Evolutionary conservation across 2,329 filamentous ascomycete genomes (phyloP), one percentile per base, ranked within the genome.

Genomic region (Penicillium sp.): DNA sequence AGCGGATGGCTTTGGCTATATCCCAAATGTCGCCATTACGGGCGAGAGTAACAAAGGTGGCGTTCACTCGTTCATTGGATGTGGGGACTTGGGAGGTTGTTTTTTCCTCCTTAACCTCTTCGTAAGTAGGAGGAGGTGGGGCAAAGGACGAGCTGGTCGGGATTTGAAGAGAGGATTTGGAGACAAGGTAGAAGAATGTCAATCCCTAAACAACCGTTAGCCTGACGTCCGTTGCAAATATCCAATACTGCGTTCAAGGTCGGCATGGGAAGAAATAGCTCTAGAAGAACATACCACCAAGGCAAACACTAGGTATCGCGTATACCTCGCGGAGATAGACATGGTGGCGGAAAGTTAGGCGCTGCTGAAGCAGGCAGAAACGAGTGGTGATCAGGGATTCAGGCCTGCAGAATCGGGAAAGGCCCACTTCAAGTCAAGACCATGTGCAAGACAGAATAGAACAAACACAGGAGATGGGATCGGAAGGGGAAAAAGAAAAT

Each of bases 11-110:
- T 70, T 91, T 87, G 60, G 92, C 90, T 71, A 99, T 96, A 50
- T 99, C 95, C 95, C 95, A 99, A 27, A 98, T 80, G 72, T 99
- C 95, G 55, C 81, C 84, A 79, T 99, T 99, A 69, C 95, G 89
- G 53, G 95, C 95, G 59, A 99, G 85, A 22, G 93, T 96, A 52
- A 99, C 92, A 71, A 99, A 99, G 11, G 95, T 99, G 50, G 96
- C 95, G 77, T 99, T 99, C 83, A 96, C 91, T 69, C 91, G 90
- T 59, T 87, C 85, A 19, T 56, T 56, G 51, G 89, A 89, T 11
- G 85, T 79, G 14, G 84, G 83, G 31, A 82, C 82, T 19, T 75
- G 71, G 21, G 74, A 67, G 31, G 55, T 55, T 16, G 52, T 19
- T 43, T 61, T 57, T 37, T 58, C 54, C 16, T 56, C 57, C 26